A percentile compares a stretch with the other conserved stretches of the same genome.
These are phyloP conservation scores for Saprolegnia parasitica DNA, from an alignment of 352 stramenopile genomes.

Conservation along the genomic window DNA sequence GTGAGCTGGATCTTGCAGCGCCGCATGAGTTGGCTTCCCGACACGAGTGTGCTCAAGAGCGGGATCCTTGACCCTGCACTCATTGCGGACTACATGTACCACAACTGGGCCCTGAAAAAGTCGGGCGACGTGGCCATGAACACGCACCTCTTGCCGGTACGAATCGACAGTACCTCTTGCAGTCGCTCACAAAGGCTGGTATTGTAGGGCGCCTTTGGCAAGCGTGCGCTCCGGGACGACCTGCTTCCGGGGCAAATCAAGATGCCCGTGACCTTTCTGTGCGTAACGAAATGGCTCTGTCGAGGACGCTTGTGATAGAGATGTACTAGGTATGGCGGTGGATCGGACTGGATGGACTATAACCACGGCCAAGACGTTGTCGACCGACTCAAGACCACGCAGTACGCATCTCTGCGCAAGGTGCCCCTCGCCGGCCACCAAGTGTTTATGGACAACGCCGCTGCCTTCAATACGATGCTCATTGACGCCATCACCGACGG, in stretches of 20 bases:
- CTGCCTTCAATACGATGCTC: constrained; percentile 68
- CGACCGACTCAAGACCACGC: constrained; percentile 39
- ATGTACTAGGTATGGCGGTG: constrained; percentile 38
- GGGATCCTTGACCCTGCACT: constrained; percentile 62
- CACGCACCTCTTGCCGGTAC: constrained; percentile 66
- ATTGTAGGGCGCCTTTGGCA: constrained; percentile 46
- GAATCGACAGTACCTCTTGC: constrained; percentile 4
- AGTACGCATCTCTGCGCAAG: constrained; percentile 48
- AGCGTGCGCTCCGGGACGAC: constrained; percentile 45
- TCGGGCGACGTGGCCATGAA: constrained; percentile 72
- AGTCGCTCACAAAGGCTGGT: neutral
- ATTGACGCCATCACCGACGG: constrained; percentile 44
- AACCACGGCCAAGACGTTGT: constrained; percentile 52
- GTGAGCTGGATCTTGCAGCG: constrained; percentile 52
- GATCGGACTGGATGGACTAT: constrained; percentile 76
- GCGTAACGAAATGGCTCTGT: constrained; percentile 18
- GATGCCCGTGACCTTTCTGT: constrained; percentile 77
- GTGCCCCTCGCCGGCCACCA: constrained; percentile 67
- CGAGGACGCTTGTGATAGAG: neutral
- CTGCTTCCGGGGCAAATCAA: constrained; percentile 48
- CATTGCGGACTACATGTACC: constrained; percentile 72
- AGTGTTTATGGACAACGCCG: constrained; percentile 83
- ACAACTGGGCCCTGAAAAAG: constrained; percentile 72
- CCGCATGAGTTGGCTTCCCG: constrained; percentile 58
- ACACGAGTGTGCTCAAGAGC: constrained; percentile 66